Evolutionary conservation across 306 rosid genomes (phyloP).

Genomic region (Corylus americana): DNA sequence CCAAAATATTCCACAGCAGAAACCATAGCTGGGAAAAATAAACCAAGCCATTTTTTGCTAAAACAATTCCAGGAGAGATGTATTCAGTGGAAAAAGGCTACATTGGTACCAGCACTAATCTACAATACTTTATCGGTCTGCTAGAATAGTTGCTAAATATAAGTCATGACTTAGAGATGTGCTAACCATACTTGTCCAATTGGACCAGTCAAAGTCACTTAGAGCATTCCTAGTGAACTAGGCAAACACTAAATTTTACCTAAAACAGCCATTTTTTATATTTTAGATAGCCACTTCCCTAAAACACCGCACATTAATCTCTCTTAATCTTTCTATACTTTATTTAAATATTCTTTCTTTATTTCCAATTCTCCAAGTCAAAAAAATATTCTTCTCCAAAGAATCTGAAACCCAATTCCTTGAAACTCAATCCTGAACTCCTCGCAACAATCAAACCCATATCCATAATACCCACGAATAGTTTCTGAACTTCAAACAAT

Average conservation of each 20-base stretch:
- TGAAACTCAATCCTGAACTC: slow-evolving; percentile 19
- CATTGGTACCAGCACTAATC: neutral
- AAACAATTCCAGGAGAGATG: neutral
- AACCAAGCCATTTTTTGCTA: neutral
- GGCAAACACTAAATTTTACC: too few relatives aligned
- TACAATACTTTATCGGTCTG: neutral
- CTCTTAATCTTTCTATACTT: too few relatives aligned
- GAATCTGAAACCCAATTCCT: neutral
- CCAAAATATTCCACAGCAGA: too few relatives aligned
- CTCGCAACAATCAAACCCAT: slow-evolving; percentile 18
- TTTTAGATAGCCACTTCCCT: too few relatives aligned
- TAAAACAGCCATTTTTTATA: too few relatives aligned
- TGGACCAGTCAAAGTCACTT: too few relatives aligned
- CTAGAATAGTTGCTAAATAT: neutral
- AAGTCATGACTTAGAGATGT: neutral
- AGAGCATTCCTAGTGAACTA: too few relatives aligned
- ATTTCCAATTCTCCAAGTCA: slow-evolving; percentile 15
- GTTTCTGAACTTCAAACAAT: slow-evolving; percentile 10
- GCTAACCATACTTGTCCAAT: too few relatives aligned
- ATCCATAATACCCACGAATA: neutral
- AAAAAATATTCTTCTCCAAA: neutral
- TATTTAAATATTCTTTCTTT: too few relatives aligned
- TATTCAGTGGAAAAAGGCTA: neutral
- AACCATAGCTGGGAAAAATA: too few relatives aligned
- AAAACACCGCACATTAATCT: too few relatives aligned